Base-by-base conservation (phyloP, 306 rosid genomes). In the Glycine tomentella region DNA sequence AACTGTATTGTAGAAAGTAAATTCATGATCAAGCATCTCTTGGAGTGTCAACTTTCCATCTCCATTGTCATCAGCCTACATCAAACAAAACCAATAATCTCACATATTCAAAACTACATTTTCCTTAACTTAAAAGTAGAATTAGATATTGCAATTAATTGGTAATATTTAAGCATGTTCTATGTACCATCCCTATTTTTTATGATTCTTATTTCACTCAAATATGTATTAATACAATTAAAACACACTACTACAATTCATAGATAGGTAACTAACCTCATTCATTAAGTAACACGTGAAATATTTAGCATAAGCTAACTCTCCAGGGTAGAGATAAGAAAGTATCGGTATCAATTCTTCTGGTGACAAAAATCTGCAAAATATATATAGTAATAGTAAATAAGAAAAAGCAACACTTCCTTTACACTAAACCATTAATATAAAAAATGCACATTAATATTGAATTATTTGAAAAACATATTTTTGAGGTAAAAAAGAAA, bases 1-100 rank as follows among this genome's bases (percentile, higher is more conserved):
- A 79, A 84, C 88, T 38, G 88, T 74, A 74, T 42, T 82, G 83
- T 78, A 87, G 72, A 95, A 95, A 34, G 75, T 14, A 52, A 42
- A 17, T 66, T 94, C 95, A 55, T 92, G 92, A 52, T 82, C 74
- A 15, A 95, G 74, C 95, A 95, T 92, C 84, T 95, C 97, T 1
- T 88, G 48, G 0, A 90, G 81, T 76, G 95, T 74, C 81, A 95
- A 83, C 8, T 78, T 80, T 53, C 76, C 80, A 40, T 95, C 97
- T 46, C 81, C 84, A 79, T 89, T 80, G 7, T 89, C 91, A 84
- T 95, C 99, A 52, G 91, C 95, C 99, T 91, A 88, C 77, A 80
- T 44, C 12, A 62, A 68, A 51, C 9, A 77, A 8, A 58, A 65
- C 8, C 67, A 79, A 11, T 13, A 48, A 64, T 53, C n/a, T 17